These are phyloP conservation scores for Pterocarpus macrocarpus DNA, from an alignment of 306 rosid genomes.

Conservation along the genomic window DNA sequence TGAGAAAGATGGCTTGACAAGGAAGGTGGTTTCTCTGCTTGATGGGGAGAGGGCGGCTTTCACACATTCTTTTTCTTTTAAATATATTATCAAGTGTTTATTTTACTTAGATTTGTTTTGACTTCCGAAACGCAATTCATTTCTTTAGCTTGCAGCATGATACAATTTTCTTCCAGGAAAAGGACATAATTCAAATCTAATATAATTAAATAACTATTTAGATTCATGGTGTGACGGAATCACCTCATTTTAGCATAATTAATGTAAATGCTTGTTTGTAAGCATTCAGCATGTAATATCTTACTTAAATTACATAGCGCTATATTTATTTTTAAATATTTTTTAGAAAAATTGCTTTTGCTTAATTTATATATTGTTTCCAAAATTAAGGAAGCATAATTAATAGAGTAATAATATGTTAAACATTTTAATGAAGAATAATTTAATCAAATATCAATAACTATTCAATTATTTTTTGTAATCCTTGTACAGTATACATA, in stretches of 20 bases:
- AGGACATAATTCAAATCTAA: not conserved
- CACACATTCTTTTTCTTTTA: not conserved
- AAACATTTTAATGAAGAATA: no score
- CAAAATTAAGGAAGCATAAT: no score
- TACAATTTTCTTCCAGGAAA: not conserved
- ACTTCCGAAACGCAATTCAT: not conserved
- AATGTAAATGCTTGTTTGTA: no score
- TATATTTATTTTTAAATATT: no score
- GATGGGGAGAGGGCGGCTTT: not conserved
- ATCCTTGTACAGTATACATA: no score
- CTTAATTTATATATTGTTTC: no score
- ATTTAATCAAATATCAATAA: no score
- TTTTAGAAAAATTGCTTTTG: no score
- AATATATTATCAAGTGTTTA: not conserved
- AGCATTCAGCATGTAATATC: no score
- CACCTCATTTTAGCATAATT: not conserved
- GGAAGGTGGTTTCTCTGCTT: not conserved
- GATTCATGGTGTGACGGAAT: not conserved
- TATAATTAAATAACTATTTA: not conserved
- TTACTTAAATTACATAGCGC: no score
- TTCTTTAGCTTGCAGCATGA: not conserved
- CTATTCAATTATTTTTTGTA: no score
- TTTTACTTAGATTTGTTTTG: not conserved
- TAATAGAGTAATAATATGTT: no score
- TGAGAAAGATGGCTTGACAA: not conserved